Base-by-base conservation (phyloP, 305 asterid species). In the Rubia tinctorum region DNA sequence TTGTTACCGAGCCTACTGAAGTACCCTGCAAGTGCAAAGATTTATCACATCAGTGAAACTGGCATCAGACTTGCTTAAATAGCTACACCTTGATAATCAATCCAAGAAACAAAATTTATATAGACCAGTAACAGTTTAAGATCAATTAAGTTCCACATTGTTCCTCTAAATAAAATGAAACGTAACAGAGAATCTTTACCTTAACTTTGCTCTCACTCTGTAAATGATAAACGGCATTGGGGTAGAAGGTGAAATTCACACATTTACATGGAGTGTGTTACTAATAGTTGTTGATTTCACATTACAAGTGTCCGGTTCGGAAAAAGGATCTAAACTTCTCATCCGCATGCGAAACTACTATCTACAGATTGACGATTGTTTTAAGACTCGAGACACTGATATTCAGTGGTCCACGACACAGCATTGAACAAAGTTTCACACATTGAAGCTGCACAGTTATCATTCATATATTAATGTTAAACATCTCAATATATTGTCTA, bases 21-120 rank as follows among this genome's bases (percentile, higher is more conserved):
- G 69, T 42, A 63, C 43, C 75, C 79, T 76, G 71, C 58, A 70
- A 40, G 37, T 13, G 23, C 18, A 10, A 25, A 60, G 23, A 59
- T 18, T 58, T n/a, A 12, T 49, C 25, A 53, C 60, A 18, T 53
- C 7, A 53, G 25, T 4, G 7, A 53, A 18, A n/a, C 22, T 53
- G 60, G 23, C 60, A 53, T 8, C 3, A 20, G 25, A 14, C 43
- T 23, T 6, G 7, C 0, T 10, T 27, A 60, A 27, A 61, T 27
- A 12, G n/a, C n/a, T 1, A n/a, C 22, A 56, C 62, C 62, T 18
- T 56, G 27, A 25, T 56, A 56, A n/a, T 56, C 62, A 56, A 63
- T 34, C 68, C 17, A 62, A 61, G 37, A 23, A 34, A 34, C 39
- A 0, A 61, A 27, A 34, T 61, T 17, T 8, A 15, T 10, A 1